A percentile compares a stretch with the other conserved stretches of the same genome.
These are phyloP conservation scores for Kodamaea derodonti DNA, from an alignment of 1,139 yeast genomes.

Conservation along the genomic window DNA sequence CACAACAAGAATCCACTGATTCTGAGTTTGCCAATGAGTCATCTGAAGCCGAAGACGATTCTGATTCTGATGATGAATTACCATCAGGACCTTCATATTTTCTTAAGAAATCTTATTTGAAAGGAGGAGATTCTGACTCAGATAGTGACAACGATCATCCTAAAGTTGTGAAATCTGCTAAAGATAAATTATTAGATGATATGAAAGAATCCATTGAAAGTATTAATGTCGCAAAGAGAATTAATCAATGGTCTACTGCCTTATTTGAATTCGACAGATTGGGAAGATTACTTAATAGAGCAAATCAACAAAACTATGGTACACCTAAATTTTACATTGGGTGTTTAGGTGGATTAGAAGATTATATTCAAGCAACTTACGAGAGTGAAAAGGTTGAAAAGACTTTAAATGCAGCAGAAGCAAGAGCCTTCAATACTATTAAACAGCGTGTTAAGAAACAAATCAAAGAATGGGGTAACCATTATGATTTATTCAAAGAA, in stretches of 20 bases:
- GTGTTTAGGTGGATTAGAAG: conserved; percentile 70
- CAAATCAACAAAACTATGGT: conserved; percentile 68
- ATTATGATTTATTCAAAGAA: conserved; percentile 57
- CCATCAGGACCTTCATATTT: conserved; percentile 56
- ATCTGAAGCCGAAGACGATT: conserved; percentile 36
- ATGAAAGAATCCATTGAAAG: conserved; percentile 64
- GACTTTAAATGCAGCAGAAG: conserved; percentile 76
- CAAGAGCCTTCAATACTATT: conserved; percentile 83
- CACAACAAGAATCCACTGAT: conserved; percentile 33
- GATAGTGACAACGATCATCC: conserved; percentile 66
- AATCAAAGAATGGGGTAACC: conserved; percentile 59
- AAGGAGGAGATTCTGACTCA: conserved; percentile 50
- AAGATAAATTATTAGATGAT: conserved; percentile 88
- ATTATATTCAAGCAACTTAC: conserved; percentile 53
- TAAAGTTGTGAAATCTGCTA: conserved; percentile 88
- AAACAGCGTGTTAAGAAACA: conserved; percentile 88
- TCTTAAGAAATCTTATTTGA: conserved; percentile 51
- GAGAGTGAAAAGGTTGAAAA: conserved; percentile 61
- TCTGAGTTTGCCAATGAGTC: conserved; percentile 34
- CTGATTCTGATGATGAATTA: conserved; percentile 38
- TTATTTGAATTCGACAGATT: conserved; percentile 76
- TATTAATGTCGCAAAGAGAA: conserved; percentile 66
- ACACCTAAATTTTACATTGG: conserved; percentile 72
- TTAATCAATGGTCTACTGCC: conserved; percentile 78
- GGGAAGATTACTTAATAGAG: conserved; percentile 61